Conservation (phyloP, 75 land plant genomes). For the Ceratopteris richardii region DNA sequence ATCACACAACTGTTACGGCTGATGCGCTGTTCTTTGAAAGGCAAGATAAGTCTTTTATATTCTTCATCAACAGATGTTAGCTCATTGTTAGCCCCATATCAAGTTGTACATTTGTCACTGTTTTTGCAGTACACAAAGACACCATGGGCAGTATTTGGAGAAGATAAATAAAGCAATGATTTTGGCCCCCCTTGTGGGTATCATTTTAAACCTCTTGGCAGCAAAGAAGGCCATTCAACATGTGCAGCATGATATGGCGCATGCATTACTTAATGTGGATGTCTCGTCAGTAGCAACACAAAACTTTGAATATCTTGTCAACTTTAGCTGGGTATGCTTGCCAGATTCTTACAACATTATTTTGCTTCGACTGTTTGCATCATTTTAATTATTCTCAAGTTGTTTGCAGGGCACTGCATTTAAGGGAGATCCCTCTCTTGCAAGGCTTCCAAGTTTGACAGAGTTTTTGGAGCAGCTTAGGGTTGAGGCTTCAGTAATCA, state of each 20-base stretch:
- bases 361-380: not conserved
- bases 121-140: slow-evolving; percentile 50
- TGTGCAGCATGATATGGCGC: slow-evolving; percentile 53
- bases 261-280: slow-evolving; percentile 69
- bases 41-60: slow-evolving; percentile 28
- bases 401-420: slow-evolving; percentile 27
- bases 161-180: slow-evolving; percentile 84
- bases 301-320: slow-evolving; percentile 71
- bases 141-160: slow-evolving; percentile 58
- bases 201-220: slow-evolving; percentile 60
- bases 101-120: not conserved
- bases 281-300: slow-evolving; percentile 43
- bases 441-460: slow-evolving; percentile 47
- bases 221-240: slow-evolving; percentile 15
- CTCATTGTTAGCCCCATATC: not conserved
- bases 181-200: slow-evolving; percentile 82
- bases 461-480: slow-evolving; percentile 39
- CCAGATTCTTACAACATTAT: not conserved
- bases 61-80: not conserved
- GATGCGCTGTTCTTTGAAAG: slow-evolving; percentile 75
- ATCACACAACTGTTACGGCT: slow-evolving; percentile 56
- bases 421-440: slow-evolving; percentile 57
- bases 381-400: too few relatives aligned
- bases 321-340: slow-evolving; percentile 74
- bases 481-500: slow-evolving; percentile 18